Evolutionary conservation across 345 rosid species (phyloP).

Genomic region (Crucihimalaya himalaica): DNA sequence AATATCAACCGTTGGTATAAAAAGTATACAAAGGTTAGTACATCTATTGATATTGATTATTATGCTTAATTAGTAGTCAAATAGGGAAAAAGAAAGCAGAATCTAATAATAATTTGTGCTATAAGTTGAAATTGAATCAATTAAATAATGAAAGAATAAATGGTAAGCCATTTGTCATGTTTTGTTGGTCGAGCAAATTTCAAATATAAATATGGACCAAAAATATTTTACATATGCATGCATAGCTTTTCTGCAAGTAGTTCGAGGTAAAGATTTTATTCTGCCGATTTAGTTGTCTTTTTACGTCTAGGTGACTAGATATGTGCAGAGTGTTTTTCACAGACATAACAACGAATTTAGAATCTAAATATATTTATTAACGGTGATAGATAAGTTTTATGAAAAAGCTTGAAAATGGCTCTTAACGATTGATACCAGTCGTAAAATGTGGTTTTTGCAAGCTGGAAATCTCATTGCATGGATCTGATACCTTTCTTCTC

Average conservation of each 20-base stretch:
- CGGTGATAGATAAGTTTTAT: constrained; percentile 7
- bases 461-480: constrained; percentile 43
- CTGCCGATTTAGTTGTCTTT: constrained; percentile 21
- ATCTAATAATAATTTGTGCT: constrained; percentile 6
- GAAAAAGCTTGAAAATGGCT: constrained; percentile 31
- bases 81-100: background rate
- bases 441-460: constrained; percentile 43
- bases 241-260: constrained; percentile 22
- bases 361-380: constrained; percentile 5
- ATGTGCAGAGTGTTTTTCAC: background rate
- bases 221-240: background rate
- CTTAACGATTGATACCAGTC: constrained; percentile 39
- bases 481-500: constrained; percentile 44
- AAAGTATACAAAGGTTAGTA: constrained; percentile 7
- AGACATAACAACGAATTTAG: constrained; percentile 22
- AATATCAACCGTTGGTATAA: constrained; percentile 23
- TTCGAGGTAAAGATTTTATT: constrained; percentile 22
- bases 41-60: too few relatives aligned
- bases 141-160: background rate
- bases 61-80: too few relatives aligned
- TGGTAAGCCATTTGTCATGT: background rate
- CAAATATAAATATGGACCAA: background rate
- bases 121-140: background rate
- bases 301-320: constrained; percentile 2
- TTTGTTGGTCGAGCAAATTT: background rate